A percentile compares a stretch with the other conserved stretches of the same genome.
Conservation (phyloP, 306 rosid genomes). For the Corylus avellana region DNA sequence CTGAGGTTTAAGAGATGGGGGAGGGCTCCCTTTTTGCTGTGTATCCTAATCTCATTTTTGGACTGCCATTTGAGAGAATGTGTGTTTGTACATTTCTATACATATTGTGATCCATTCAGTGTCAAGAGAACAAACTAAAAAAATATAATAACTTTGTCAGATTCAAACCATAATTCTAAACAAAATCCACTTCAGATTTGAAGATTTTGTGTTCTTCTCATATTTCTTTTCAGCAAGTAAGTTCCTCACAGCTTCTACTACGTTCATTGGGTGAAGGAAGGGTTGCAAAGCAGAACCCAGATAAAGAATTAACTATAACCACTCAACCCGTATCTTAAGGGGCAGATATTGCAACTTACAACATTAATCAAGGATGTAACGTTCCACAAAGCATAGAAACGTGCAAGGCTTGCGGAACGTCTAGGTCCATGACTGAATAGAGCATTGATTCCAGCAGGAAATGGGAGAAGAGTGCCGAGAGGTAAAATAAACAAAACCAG, state of each 20-base stretch:
- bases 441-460: constrained; percentile 99
- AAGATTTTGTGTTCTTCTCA: background rate
- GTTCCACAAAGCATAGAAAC: constrained; percentile 92
- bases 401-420: constrained; percentile 97
- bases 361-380: constrained; percentile 81
- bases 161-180: background rate
- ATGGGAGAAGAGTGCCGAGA: constrained; percentile 90
- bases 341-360: constrained; percentile 53
- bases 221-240: background rate
- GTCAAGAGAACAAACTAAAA: background rate
- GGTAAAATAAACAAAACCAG: constrained; percentile 89
- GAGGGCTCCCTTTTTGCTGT: too few species aligned
- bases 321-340: constrained; percentile 19
- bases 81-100: background rate
- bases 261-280: background rate
- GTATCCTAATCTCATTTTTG: too few species aligned
- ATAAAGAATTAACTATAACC: constrained; percentile 6
- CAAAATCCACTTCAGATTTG: background rate
- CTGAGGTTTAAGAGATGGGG: too few species aligned
- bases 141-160: background rate
- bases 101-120: background rate
- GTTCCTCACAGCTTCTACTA: background rate
- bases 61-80: background rate
- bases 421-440: constrained; percentile 98
- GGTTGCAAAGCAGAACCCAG: background rate